phyloP scores from a whole-genome alignment of 345 rosid genomes.

The Salix udensis region DNA sequence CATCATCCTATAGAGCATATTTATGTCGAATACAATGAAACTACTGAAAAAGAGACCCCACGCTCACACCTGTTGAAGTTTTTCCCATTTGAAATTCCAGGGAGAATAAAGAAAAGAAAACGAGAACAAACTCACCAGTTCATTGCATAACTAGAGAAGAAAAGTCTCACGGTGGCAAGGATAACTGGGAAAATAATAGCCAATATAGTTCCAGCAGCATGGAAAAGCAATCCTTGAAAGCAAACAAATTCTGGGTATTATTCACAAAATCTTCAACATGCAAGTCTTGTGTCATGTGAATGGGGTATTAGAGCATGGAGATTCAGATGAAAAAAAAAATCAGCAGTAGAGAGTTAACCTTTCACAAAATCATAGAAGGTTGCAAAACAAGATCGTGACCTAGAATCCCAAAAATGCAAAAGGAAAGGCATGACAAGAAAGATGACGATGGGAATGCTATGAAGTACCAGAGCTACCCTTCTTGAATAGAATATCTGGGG shows the following conservation, averaged over 20 bases:
- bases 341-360: conserved; percentile 43
- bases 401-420: conserved; percentile 44
- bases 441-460: conserved; percentile 57
- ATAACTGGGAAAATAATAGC: conserved; percentile 63
- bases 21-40: background rate
- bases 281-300: too few species aligned
- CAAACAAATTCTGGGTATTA: conserved; percentile 16
- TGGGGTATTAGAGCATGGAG: background rate
- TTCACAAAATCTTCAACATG: too few species aligned
- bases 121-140: conserved; percentile 56
- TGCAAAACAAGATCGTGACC: conserved; percentile 43
- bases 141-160: conserved; percentile 70
- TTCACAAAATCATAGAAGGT: conserved; percentile 55
- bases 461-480: conserved; percentile 65
- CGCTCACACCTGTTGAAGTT: background rate
- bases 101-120: background rate
- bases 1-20: background rate
- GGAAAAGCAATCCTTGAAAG: conserved; percentile 65
- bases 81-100: background rate
- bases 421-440: conserved; percentile 62
- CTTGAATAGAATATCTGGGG: conserved; percentile 78
- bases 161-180: conserved; percentile 65
- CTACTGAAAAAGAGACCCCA: background rate
- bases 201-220: conserved; percentile 58
- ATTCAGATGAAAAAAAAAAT: background rate